Conservation (phyloP, 768 basidiomycete species). For the Tremella yokohamensis region DNA sequence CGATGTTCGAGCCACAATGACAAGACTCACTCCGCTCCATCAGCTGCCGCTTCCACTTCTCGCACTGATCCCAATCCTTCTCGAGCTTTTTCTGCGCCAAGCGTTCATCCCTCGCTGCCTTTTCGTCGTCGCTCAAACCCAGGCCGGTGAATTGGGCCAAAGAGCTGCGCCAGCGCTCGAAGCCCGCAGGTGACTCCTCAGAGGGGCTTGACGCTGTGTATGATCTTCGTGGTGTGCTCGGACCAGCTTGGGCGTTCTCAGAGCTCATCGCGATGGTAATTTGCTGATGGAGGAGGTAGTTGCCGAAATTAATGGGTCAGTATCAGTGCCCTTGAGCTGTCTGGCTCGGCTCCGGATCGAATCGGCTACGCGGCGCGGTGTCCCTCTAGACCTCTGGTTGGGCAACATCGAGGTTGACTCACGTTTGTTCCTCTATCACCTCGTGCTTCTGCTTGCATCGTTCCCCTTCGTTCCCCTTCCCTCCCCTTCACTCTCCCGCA, state of each 20-base stretch:
- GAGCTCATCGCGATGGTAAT: neutral
- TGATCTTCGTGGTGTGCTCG: conserved; percentile 4
- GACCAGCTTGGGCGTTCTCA: conserved; percentile 11
- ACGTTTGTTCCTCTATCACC: neutral
- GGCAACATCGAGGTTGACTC: no score
- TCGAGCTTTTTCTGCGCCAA: conserved; percentile 50
- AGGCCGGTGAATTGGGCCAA: conserved; percentile 58
- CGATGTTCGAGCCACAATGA: no score
- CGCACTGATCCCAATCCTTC: conserved; percentile 57
- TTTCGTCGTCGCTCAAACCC: conserved; percentile 56
- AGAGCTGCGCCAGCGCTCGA: conserved; percentile 58
- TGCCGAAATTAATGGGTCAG: no score
- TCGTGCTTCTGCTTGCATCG: neutral
- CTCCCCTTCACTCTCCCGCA: no score
- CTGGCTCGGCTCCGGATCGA: no score
- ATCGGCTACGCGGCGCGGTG: no score
- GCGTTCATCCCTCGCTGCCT: conserved; percentile 34
- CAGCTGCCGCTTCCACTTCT: conserved; percentile 66
- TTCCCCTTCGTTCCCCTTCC: no score
- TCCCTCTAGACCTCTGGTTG: no score
- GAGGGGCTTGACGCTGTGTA: neutral
- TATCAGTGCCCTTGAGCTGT: no score
- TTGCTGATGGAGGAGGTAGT: neutral
- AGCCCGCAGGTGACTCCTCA: conserved; percentile 41
- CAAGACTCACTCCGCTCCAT: conserved; percentile 64